Conservation (phyloP, 495 filamentous ascomycete species). For the Cudoniella acicularis region DNA sequence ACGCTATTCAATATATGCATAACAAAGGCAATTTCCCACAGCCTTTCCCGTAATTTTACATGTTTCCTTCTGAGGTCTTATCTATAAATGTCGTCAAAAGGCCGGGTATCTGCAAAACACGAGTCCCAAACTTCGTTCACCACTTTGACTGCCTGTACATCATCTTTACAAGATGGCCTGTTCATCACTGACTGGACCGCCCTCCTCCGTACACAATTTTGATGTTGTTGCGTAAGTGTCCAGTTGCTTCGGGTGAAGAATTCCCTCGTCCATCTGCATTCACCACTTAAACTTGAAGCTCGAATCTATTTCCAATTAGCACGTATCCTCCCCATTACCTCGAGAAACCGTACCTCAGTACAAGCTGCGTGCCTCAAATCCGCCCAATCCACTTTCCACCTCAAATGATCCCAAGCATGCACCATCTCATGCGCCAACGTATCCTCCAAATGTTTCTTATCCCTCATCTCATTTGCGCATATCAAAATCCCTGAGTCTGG, state of each 20-base stretch:
- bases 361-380: conserved; percentile 87
- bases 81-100: conserved; percentile 95
- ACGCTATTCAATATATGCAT: conserved; percentile 21
- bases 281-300: conserved; percentile 85
- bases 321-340: background rate
- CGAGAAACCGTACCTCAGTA: conserved; percentile 67
- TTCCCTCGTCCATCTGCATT: conserved; percentile 89
- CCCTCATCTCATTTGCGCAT: conserved; percentile 81
- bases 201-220: conserved; percentile 81
- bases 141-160: conserved; percentile 78
- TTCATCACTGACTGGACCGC: conserved; percentile 71
- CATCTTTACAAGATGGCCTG: conserved; percentile 77
- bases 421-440: conserved; percentile 97
- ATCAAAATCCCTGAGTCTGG: conserved; percentile 80
- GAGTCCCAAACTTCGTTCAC: conserved; percentile 98
- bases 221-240: conserved; percentile 86
- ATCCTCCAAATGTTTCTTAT: conserved; percentile 78
- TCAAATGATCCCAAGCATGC: conserved; percentile 89
- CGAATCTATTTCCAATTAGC: conserved; percentile 63
- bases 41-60: too few relatives aligned
- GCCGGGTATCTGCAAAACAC: conserved; percentile 88
- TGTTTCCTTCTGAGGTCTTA: too few relatives aligned
- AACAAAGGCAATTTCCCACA: background rate
- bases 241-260: conserved; percentile 79
- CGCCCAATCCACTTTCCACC: conserved; percentile 82